Percentiles rank a stretch among this genome's conserved stretches.
Conservation (phyloP, 139 green algal genomes). For the Spirogloea muscicola region DNA sequence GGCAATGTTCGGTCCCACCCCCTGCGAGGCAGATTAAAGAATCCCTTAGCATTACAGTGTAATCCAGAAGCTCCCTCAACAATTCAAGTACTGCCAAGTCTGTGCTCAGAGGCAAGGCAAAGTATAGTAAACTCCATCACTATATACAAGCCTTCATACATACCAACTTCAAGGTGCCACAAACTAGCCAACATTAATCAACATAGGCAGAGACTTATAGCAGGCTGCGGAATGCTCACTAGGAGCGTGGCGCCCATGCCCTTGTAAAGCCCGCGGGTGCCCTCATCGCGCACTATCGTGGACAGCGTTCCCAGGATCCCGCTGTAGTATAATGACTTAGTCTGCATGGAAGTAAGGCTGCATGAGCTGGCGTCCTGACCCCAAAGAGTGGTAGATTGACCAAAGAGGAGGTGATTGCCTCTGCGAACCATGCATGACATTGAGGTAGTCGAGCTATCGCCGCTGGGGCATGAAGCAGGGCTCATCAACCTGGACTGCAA, state of each 20-base stretch:
- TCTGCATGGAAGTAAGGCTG: no score
- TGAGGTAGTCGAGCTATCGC: not conserved
- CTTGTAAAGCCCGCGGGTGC: constrained; percentile 78
- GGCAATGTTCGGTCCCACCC: constrained; percentile 68
- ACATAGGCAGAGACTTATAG: not conserved
- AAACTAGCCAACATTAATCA: not conserved
- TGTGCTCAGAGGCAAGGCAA: not conserved
- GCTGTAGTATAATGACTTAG: constrained; percentile 57
- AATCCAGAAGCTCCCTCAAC: constrained; percentile 10
- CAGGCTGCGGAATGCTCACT: constrained; percentile 27
- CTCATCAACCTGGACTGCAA: constrained; percentile 37
- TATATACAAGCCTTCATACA: constrained; percentile 41
- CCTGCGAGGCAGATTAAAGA: constrained; percentile 2
- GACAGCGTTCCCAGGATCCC: constrained; percentile 66
- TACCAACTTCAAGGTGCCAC: not conserved
- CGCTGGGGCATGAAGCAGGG: not conserved
- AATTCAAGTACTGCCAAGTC: not conserved
- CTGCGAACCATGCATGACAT: no score
- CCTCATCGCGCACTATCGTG: constrained; percentile 76
- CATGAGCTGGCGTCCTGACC: no score
- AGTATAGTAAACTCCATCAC: constrained; percentile 19
- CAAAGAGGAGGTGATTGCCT: no score
- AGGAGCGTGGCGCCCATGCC: constrained; percentile 85
- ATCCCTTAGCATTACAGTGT: not conserved
- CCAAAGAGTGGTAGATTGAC: no score